A percentile compares a stretch with the other conserved stretches of the same genome.
Evolutionary conservation across 805 yeast species (phyloP).

Genomic region (Candida corydali): DNA sequence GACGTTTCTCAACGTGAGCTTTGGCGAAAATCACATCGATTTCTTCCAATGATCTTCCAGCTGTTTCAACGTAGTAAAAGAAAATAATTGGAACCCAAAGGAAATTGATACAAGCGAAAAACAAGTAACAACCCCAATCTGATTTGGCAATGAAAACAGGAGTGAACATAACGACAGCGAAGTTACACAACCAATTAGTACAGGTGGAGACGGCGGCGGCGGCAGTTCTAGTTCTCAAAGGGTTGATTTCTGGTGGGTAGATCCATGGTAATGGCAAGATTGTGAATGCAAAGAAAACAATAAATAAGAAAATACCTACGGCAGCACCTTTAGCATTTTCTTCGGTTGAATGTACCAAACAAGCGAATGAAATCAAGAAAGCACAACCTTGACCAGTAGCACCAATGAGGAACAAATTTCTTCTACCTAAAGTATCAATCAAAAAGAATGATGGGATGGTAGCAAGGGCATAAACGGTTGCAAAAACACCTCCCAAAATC

Average conservation of each 20-base stretch:
- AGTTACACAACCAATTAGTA: constrained; percentile 43
- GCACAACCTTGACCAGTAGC: constrained; percentile 39
- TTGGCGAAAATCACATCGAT: constrained; percentile 59
- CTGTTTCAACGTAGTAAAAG: constrained; percentile 45
- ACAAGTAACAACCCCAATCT: constrained; percentile 40
- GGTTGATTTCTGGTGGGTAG: constrained; percentile 45
- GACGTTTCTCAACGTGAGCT: constrained; percentile 52
- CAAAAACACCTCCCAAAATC: constrained; percentile 62
- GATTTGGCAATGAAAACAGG: constrained; percentile 37
- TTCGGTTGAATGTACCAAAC: constrained; percentile 28
- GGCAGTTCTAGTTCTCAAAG: constrained; percentile 43
- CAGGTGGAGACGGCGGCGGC: constrained; percentile 42
- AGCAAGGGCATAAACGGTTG: constrained; percentile 56
- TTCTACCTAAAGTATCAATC: constrained; percentile 41
- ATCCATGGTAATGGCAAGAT: constrained; percentile 45
- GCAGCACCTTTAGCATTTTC: constrained; percentile 42
- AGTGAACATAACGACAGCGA: constrained; percentile 45
- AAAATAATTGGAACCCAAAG: constrained; percentile 35
- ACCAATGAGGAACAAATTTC: constrained; percentile 42
- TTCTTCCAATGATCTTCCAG: constrained; percentile 44
- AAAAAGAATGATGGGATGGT: constrained; percentile 44
- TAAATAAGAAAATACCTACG: constrained; percentile 42
- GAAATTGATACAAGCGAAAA: constrained; percentile 38
- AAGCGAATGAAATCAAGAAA: constrained; percentile 38
- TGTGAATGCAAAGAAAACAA: constrained; percentile 41